A percentile compares a stretch with the other conserved stretches of the same genome.
Conservation (phyloP, 352 stramenopile species). For the Pythium aquatile region DNA sequence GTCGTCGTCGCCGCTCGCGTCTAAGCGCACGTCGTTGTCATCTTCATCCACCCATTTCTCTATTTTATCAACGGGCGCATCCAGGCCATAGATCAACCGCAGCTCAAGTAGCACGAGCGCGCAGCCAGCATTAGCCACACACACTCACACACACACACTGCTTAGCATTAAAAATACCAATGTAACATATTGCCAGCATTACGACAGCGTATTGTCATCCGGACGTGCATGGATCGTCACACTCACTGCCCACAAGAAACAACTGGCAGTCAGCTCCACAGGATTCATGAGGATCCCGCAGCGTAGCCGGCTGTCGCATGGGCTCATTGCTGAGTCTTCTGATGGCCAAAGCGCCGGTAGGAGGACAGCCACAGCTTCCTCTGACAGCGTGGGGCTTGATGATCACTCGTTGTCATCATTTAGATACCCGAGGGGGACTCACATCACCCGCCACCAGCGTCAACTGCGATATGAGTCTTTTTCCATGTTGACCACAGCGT, state of each 20-base stretch:
- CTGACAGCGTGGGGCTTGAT: too few species aligned
- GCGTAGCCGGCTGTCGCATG: background rate
- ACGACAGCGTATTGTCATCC: background rate
- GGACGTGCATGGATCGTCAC: too few species aligned
- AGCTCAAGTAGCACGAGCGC: background rate
- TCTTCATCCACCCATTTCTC: background rate
- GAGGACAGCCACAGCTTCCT: too few species aligned
- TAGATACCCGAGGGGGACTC: too few species aligned
- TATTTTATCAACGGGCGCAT: background rate
- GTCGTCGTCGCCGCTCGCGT: slow-evolving; percentile 21
- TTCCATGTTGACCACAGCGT: background rate
- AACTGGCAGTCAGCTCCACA: background rate
- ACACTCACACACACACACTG: background rate
- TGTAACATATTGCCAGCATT: background rate
- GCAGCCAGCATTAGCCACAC: background rate
- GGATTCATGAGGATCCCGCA: background rate
- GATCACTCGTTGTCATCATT: too few species aligned
- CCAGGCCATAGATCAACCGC: background rate
- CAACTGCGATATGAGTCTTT: background rate
- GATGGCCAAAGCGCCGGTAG: background rate
- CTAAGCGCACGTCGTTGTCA: background rate
- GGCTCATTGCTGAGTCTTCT: background rate
- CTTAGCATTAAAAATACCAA: background rate
- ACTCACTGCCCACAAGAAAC: background rate
- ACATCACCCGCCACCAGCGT: background rate